Evolutionary conservation across 2,329 filamentous ascomycete species (phyloP), one percentile per base, ranked within the genome.

Genomic region (Pseudonectria foliicola): DNA sequence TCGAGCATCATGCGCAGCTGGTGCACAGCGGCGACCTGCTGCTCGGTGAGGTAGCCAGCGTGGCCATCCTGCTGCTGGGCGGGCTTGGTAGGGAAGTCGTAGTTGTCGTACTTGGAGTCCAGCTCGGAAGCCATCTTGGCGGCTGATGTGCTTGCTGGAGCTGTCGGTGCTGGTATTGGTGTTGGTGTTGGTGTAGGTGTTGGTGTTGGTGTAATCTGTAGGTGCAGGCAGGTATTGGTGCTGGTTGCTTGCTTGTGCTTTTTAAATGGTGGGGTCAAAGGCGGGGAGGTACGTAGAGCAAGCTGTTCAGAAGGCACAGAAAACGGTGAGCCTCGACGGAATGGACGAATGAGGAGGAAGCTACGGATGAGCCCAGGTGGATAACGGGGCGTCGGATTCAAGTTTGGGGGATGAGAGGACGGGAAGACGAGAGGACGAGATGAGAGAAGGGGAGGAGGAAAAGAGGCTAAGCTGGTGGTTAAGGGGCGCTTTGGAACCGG

Each of bases 21-120:
- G 57, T 79, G 68, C 31, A 96, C 82, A 67, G 90, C 82, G 35
- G 87, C 88, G 75, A 95, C 84, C 70, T 96, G 88, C 62, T 85
- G 76, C 38, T 78, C 71, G 36, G 82, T 92, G 54, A 93, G 83
- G 64, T 93, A 78, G 59, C 92, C 92, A 43, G 90, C 82, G 63
- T 95, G 88, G 47, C 92, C 92, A 52, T 71, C 68, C 57, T 81
- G 76, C 30, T 73, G 61, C 49, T 77, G 76, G 36, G 84, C 76
- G 30, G 86, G 78, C 44, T 76, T 82, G 46, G 81, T 86, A 44
- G 92, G 92, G 70, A 77, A 96, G 65, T 95, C 89, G 66, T 92
- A 96, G 70, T 93, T 63, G 68, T 96, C 92, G 72, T 96, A 94
- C 69, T 95, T 95, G 61, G 85, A 74, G 64, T 94, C 18, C 18